These are phyloP conservation scores for Alnus glutinosa DNA, from an alignment of 306 rosid genomes.

Conservation along the genomic window DNA sequence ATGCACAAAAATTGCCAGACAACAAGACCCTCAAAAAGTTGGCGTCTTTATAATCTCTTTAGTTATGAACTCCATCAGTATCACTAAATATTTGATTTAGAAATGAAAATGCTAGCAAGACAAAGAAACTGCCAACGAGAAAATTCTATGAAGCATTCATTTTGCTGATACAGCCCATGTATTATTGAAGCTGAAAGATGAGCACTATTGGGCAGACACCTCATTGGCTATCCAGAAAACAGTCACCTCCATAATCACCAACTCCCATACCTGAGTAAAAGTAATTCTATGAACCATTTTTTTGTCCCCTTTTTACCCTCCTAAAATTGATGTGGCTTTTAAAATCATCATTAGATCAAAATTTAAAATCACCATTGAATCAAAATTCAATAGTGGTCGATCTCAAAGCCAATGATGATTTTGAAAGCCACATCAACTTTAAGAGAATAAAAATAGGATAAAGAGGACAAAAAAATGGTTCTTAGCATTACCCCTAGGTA, in stretches of 20 bases:
- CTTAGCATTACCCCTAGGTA: background rate
- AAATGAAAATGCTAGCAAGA: conserved; percentile 11
- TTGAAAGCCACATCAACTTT: too few species aligned
- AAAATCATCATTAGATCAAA: too few species aligned
- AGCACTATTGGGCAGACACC: conserved; percentile 7
- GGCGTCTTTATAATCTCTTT: background rate
- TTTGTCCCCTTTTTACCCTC: too few species aligned
- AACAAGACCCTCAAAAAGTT: conserved; percentile 27
- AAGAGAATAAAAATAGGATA: too few species aligned
- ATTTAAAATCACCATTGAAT: too few species aligned
- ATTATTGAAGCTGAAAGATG: conserved; percentile 10
- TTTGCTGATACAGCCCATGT: background rate
- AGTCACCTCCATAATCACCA: background rate
- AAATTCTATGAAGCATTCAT: background rate
- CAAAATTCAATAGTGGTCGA: too few species aligned
- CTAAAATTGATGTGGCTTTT: too few species aligned
- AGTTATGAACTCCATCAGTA: conserved; percentile 6
- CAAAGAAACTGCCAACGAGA: background rate
- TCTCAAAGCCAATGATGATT: too few species aligned
- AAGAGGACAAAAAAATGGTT: too few species aligned
- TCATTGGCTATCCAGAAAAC: background rate
- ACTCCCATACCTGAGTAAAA: background rate
- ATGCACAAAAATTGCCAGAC: conserved; percentile 24
- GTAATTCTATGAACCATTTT: too few species aligned
- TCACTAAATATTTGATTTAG: background rate